phyloP scores from a whole-genome alignment of 2,329 filamentous ascomycete genomes.

The Aspergillus sp. region DNA sequence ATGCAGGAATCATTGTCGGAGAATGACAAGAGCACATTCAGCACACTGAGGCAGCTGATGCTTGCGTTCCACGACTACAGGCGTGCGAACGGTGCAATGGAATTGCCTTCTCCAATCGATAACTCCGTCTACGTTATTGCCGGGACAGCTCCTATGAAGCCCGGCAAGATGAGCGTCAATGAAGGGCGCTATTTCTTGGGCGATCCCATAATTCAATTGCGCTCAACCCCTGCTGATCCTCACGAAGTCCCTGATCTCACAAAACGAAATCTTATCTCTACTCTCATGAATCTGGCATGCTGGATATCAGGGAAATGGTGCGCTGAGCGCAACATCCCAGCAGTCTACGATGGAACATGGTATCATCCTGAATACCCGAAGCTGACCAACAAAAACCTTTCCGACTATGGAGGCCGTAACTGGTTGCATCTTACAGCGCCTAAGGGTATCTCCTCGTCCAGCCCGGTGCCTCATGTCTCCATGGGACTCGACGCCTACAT shows the following conservation, averaged over 20 bases:
- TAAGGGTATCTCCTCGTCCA: constrained; percentile 40
- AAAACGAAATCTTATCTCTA: constrained; percentile 36
- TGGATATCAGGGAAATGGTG: constrained; percentile 31
- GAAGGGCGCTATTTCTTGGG: constrained; percentile 31
- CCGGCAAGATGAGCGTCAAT: constrained; percentile 24
- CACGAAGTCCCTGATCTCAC: constrained; percentile 35
- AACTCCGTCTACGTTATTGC: constrained; percentile 21
- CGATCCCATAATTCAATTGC: constrained; percentile 39
- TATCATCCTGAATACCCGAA: constrained; percentile 36
- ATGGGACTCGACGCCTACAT: constrained; percentile 51
- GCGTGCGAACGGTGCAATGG: constrained; percentile 35
- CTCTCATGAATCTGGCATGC: constrained; percentile 53
- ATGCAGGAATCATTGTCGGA: constrained; percentile 23
- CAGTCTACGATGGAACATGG: constrained; percentile 32
- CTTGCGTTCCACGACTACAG: constrained; percentile 32
- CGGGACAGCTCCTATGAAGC: constrained; percentile 15
- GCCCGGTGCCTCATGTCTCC: constrained; percentile 45
- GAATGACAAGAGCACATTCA: constrained; percentile 32
- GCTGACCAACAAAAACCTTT: constrained; percentile 33
- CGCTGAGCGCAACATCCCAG: constrained; percentile 32
- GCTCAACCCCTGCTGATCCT: constrained; percentile 22
- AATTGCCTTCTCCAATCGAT: constrained; percentile 18
- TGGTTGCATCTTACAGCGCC: constrained; percentile 34
- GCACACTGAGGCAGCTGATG: constrained; percentile 34
- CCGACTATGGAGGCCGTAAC: constrained; percentile 36